These are phyloP conservation scores for Hortaea sp. DNA, from an alignment of 2,329 filamentous ascomycete species.

Conservation along the genomic window DNA sequence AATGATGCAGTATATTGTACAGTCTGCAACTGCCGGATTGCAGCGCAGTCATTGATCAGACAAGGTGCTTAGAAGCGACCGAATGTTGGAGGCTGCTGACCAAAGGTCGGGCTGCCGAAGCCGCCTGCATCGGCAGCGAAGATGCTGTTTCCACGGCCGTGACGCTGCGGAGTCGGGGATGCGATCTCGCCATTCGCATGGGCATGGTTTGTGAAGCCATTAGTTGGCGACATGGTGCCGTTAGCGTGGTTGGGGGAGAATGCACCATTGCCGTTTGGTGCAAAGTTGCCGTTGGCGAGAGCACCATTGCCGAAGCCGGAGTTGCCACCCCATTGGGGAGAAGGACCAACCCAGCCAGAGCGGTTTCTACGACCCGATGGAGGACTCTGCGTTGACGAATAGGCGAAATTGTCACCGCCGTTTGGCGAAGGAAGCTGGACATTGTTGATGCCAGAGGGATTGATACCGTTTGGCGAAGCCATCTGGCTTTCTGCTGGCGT, in stretches of 20 bases:
- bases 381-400: background rate
- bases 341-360: conserved; percentile 8
- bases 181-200: conserved; percentile 10
- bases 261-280: background rate
- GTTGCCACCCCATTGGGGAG: conserved; percentile 6
- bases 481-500: conserved; percentile 8
- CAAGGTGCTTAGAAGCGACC: conserved; percentile 16
- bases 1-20: conserved; percentile 7
- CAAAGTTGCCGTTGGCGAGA: background rate
- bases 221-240: background rate
- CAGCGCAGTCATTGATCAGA: background rate
- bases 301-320: background rate
- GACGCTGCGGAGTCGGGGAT: conserved; percentile 22
- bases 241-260: background rate
- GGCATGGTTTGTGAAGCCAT: background rate
- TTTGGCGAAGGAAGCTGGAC: background rate
- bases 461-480: conserved; percentile 9
- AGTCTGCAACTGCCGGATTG: background rate
- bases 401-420: conserved; percentile 4
- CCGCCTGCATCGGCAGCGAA: conserved; percentile 7
- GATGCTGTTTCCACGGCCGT: conserved; percentile 10
- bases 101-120: conserved; percentile 12
- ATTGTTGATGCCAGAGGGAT: background rate
- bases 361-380: conserved; percentile 10
- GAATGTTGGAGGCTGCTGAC: conserved; percentile 11